A percentile compares a stretch with the other conserved stretches of the same genome.
Conservation (phyloP, 306 rosid species). For the Inga oerstediana region DNA sequence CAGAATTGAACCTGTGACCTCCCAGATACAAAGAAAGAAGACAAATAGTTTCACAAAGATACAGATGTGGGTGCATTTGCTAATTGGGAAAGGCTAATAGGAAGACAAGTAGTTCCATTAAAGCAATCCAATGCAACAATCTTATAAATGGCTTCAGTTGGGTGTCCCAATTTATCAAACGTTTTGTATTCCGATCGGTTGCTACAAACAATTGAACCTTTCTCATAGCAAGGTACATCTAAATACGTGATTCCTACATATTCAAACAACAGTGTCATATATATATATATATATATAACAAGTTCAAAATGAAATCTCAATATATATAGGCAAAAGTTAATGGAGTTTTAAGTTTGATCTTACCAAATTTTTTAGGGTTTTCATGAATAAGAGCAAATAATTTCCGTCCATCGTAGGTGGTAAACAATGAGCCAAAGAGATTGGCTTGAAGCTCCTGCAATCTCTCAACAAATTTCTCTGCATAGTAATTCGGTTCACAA, state of each 20-base stretch:
- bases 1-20: accelerated
- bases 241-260: neutral
- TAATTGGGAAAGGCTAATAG: too few species aligned
- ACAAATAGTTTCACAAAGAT: too few species aligned
- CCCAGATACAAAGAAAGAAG: too few species aligned
- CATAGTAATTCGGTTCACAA: too few species aligned
- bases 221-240: neutral
- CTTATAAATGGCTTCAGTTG: neutral
- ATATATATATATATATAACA: too few species aligned
- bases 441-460: too few species aligned
- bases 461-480: too few species aligned
- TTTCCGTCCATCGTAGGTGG: neutral
- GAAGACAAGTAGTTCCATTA: too few species aligned
- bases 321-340: too few species aligned
- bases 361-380: neutral
- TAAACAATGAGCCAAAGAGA: too few species aligned
- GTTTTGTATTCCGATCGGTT: neutral
- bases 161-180: neutral
- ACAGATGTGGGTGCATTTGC: too few species aligned
- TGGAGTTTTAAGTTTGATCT: neutral
- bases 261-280: too few species aligned
- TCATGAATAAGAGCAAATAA: neutral
- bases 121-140: neutral
- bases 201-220: neutral
- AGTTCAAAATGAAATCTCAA: neutral